phyloP scores from a whole-genome alignment of 495 filamentous ascomycete species.

The Achaetomiella virescens region DNA sequence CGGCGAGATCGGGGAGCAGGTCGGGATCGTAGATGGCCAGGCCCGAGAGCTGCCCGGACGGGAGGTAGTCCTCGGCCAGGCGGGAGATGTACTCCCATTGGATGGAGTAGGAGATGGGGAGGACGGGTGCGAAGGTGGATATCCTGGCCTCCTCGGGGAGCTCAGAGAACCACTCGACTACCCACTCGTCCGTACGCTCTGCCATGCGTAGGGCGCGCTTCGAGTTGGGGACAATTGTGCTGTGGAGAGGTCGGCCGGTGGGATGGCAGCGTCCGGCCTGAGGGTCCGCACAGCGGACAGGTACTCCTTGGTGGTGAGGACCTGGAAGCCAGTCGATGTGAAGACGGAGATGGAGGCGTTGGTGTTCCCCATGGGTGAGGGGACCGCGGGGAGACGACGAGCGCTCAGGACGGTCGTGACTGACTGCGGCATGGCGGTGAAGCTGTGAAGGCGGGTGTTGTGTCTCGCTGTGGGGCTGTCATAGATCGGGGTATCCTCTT shows the following conservation, averaged over 20 bases:
- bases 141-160: constrained; percentile 36
- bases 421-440: constrained; percentile 53
- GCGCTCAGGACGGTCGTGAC: constrained; percentile 69
- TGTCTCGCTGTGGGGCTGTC: constrained; percentile 26
- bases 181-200: constrained; percentile 77
- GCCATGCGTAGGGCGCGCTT: constrained; percentile 78
- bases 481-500: constrained; percentile 35
- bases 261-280: constrained; percentile 74
- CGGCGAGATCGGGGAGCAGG: constrained; percentile 59
- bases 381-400: constrained; percentile 68
- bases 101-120: constrained; percentile 65
- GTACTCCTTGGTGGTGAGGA: constrained; percentile 63
- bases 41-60: constrained; percentile 56
- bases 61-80: constrained; percentile 44
- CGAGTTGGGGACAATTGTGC: constrained; percentile 47
- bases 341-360: constrained; percentile 65
- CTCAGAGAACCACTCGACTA: constrained; percentile 61
- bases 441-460: constrained; percentile 60
- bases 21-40: constrained; percentile 74
- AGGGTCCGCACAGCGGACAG: constrained; percentile 53
- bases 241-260: constrained; percentile 67
- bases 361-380: constrained; percentile 66
- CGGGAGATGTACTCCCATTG: constrained; percentile 72
- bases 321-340: constrained; percentile 76
- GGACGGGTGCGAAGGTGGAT: constrained; percentile 69